These are phyloP conservation scores for Neurospora sublineolata DNA, from an alignment of 495 filamentous ascomycete species.

Conservation along the genomic window DNA sequence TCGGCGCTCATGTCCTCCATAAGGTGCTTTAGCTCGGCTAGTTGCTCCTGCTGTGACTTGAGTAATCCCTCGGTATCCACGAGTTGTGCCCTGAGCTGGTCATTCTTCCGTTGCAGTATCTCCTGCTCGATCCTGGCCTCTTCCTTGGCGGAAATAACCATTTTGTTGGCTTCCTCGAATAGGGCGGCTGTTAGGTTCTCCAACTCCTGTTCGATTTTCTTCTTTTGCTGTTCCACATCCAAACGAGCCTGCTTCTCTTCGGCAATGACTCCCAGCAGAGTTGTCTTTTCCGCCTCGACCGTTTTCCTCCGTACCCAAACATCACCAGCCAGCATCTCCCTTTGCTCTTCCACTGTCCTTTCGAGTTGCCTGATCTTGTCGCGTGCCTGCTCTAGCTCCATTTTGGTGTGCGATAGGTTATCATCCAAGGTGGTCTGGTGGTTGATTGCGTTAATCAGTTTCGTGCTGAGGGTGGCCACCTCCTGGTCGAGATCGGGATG, in stretches of 20 bases:
- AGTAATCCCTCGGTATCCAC: conserved; percentile 65
- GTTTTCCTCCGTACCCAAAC: conserved; percentile 52
- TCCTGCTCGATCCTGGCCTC: conserved; percentile 27
- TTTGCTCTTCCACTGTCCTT: conserved; percentile 33
- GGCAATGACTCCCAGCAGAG: conserved; percentile 32
- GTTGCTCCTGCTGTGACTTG: conserved; percentile 82
- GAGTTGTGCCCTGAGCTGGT: conserved; percentile 39
- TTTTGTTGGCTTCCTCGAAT: conserved; percentile 93
- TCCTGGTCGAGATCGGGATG: conserved; percentile 79
- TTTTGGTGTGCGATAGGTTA: conserved; percentile 64
- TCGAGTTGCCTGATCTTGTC: conserved; percentile 60
- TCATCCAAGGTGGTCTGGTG: conserved; percentile 91
- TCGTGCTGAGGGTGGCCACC: conserved; percentile 83
- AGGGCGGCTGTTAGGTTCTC: conserved; percentile 80
- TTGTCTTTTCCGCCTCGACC: conserved; percentile 31
- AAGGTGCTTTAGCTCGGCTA: conserved; percentile 78
- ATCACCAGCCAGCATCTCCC: conserved; percentile 53
- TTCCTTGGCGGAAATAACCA: conserved; percentile 61
- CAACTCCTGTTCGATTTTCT: conserved; percentile 64
- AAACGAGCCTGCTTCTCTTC: conserved; percentile 59
- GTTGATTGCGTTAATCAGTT: conserved; percentile 94
- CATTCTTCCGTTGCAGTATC: conserved; percentile 23
- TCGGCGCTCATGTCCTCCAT: conserved; percentile 79
- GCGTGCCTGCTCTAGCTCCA: conserved; percentile 69
- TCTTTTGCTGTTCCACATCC: conserved; percentile 57